Evolutionary conservation across 345 rosid species (phyloP).

Genomic region (Trapa incisa): DNA sequence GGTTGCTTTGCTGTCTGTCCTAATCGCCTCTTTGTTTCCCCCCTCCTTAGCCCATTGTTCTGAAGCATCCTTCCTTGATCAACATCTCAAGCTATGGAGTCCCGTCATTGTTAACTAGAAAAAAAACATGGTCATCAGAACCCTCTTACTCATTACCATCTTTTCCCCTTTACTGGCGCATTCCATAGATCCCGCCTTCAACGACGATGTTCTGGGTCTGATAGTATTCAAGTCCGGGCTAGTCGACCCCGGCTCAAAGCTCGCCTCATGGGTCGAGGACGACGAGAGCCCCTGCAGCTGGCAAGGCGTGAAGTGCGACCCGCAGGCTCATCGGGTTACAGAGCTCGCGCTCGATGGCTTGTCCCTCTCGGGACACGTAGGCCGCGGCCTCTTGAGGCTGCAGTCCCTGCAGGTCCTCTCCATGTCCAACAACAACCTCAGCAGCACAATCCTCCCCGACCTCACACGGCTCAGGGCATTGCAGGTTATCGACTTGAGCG

Average conservation of each 20-base stretch:
- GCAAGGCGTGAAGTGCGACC: constrained; percentile 70
- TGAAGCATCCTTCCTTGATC: background rate
- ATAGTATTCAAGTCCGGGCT: constrained; percentile 89
- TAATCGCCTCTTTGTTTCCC: too few relatives aligned
- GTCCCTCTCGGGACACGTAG: constrained; percentile 78
- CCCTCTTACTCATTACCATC: constrained; percentile 13
- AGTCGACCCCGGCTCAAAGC: constrained; percentile 52
- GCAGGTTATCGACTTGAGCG: constrained; percentile 52
- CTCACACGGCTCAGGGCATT: constrained; percentile 35
- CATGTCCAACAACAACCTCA: constrained; percentile 55
- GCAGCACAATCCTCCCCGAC: constrained; percentile 46
- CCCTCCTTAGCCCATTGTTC: too few relatives aligned
- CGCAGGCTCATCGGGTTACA: constrained; percentile 40
- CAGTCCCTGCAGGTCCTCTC: constrained; percentile 50
- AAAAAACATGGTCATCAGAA: constrained; percentile 8
- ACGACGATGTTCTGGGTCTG: constrained; percentile 73
- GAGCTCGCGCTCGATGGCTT: constrained; percentile 53
- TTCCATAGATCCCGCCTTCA: constrained; percentile 41
- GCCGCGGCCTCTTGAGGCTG: constrained; percentile 62
- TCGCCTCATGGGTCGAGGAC: constrained; percentile 71
- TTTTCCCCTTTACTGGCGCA: constrained; percentile 11
- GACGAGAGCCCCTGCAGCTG: constrained; percentile 64
- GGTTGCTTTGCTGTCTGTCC: background rate
- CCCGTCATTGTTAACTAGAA: background rate
- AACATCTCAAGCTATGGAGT: background rate